Conservation (phyloP, 176 grass and related monocot species). For the Oryza officinalis region DNA sequence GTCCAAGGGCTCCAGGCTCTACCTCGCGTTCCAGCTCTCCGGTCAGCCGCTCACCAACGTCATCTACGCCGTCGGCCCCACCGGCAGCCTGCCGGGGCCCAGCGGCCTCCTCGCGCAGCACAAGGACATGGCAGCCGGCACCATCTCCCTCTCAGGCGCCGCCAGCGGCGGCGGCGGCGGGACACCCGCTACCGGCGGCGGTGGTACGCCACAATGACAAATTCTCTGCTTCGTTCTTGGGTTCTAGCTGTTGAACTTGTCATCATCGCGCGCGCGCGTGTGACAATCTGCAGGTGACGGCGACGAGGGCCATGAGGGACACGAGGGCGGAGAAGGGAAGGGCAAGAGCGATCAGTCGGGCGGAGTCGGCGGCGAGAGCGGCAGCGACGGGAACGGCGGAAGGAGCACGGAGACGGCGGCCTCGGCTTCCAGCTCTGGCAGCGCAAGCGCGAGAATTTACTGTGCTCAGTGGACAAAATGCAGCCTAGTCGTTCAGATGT, state of each 20-base stretch:
- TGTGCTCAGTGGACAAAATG: background rate
- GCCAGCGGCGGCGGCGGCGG: conserved; percentile 5
- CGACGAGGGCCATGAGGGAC: background rate
- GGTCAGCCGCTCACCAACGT: conserved; percentile 32
- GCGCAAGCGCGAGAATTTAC: too few relatives aligned
- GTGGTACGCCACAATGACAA: background rate
- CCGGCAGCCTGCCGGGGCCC: conserved; percentile 7
- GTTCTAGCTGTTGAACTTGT: background rate
- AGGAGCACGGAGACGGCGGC: background rate
- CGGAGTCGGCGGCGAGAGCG: background rate
- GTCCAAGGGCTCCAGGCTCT: conserved; percentile 52
- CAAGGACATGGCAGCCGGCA: conserved; percentile 36
- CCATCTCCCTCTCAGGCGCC: conserved; percentile 28
- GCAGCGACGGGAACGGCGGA: background rate
- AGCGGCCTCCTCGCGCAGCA: conserved; percentile 34
- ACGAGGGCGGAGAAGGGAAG: background rate
- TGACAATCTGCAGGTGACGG: background rate
- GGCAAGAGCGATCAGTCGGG: background rate
- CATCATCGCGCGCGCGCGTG: background rate
- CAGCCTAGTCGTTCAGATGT: background rate
- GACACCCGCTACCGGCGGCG: conserved; percentile 13
- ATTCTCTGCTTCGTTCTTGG: background rate
- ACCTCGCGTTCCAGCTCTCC: conserved; percentile 54
- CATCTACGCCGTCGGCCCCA: conserved; percentile 52
- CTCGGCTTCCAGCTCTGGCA: background rate